Base-by-base conservation (phyloP, 192 early-diverging fungal species). In the Helicostylum pulchrum region DNA sequence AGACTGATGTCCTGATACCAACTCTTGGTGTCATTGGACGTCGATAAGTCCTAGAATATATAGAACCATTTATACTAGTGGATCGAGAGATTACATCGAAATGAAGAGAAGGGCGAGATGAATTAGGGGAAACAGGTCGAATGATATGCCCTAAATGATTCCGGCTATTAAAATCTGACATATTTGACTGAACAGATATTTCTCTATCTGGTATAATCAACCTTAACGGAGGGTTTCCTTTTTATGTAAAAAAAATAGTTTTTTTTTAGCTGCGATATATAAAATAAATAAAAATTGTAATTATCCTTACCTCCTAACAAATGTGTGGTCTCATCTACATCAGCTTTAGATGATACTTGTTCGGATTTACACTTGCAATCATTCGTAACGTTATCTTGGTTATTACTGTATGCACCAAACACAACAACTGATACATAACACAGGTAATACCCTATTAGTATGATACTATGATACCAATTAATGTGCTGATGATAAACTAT, bases 381-480 rank as follows among this genome's bases (percentile, higher is more conserved):
- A 39, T 3, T 12, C 17, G 36, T 59, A 21, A 45, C 39, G 10
- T 56, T 17, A 39, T 56, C 54, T 36, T 30, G 54, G 32, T 14
- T 56, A 4, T n/a, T 39, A 34, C 1, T 42, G 42, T 64, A 70
- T 15, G 54, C 31, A 23, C 68, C 46, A 47, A 23, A 47, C 3
- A 87, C 78, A 4, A 87, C 85, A 34, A 84, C 70, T n/a, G 58
- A 48, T 6, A 88, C 86, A 69, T 90, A 90, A 3, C 67, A 47
- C 10, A 79, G 30, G 54, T 90, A 90, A 58, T 81, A 87, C 4
- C 67, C 51, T 12, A 90, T 74, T 47, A 90, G 57, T 2, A 64
- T n/a, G 4, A 80, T 21, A 26, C 81, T 78, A 67, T 88, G 85
- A 30, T 69, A 53, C 26, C 78, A 61, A 2, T 77, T 67, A 51